These are phyloP conservation scores for Trichoderma atrobrunneum DNA, from an alignment of 2,329 filamentous ascomycete species.

Conservation along the genomic window DNA sequence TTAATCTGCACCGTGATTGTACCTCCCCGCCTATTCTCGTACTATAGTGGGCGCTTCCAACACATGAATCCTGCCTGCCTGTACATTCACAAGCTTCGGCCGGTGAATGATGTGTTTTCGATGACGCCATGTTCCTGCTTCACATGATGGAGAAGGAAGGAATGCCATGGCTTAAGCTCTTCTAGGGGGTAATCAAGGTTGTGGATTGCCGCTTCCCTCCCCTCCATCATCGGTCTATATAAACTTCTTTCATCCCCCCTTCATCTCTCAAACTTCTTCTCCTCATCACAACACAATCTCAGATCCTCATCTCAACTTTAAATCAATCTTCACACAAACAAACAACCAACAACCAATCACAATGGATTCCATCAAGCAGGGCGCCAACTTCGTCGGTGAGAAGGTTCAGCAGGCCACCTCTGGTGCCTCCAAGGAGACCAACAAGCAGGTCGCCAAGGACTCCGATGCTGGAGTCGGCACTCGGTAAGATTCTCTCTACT, in stretches of 20 bases:
- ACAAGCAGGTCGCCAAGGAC: conserved; percentile 68
- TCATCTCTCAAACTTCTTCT: neutral
- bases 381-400: conserved; percentile 65
- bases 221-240: conserved; percentile 15
- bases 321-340: neutral
- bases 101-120: neutral
- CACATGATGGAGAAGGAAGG: conserved; percentile 9
- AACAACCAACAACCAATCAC: conserved; percentile 33
- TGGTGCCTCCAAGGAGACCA: conserved; percentile 63
- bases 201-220: neutral
- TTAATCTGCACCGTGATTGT: neutral
- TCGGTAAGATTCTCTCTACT: conserved; percentile 41
- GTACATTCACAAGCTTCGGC: neutral
- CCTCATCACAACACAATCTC: conserved; percentile 15
- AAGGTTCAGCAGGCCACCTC: conserved; percentile 55
- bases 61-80: neutral
- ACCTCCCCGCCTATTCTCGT: neutral
- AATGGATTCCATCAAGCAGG: conserved; percentile 58
- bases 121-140: conserved; percentile 21
- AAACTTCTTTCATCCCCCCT: conserved; percentile 13
- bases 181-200: neutral
- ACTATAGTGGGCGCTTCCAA: neutral
- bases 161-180: conserved; percentile 9
- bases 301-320: neutral
- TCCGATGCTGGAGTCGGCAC: conserved; percentile 49